Percentiles rank a stretch among this genome's conserved stretches.
phyloP scores from a whole-genome alignment of 805 yeast genomes.

The Wickerhamiella allomyrinae region DNA sequence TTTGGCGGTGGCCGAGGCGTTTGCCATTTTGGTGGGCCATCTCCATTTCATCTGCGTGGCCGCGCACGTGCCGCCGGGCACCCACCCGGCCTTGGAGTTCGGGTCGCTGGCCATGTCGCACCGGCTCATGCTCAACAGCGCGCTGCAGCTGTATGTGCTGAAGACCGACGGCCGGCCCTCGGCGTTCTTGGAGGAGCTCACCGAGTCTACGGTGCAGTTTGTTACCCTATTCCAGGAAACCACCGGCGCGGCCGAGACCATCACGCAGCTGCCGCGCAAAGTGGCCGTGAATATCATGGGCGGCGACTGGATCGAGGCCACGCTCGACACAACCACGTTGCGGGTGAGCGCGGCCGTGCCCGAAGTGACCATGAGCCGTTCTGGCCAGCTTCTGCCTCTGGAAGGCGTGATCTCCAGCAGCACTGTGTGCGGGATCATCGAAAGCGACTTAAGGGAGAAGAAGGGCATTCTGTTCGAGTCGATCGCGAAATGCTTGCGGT shows the following conservation, averaged over 20 bases:
- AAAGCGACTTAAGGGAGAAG: neutral
- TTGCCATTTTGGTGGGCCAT: neutral
- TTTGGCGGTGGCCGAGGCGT: neutral
- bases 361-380: neutral
- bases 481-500: neutral
- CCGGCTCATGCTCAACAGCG: neutral
- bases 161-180: neutral
- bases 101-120: neutral
- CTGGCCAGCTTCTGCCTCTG: neutral
- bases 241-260: neutral
- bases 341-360: neutral
- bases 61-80: conserved; percentile 1
- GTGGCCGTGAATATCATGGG: neutral
- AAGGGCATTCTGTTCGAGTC: neutral
- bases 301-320: neutral
- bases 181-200: neutral
- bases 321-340: neutral
- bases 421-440: neutral
- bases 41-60: neutral
- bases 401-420: neutral
- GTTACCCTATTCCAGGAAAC: neutral
- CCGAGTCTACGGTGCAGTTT: neutral
- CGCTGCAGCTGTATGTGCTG: neutral
- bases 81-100: neutral
- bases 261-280: neutral